Base-by-base conservation (phyloP, 345 rosid genomes). In the Aquilaria yunnanensis region DNA sequence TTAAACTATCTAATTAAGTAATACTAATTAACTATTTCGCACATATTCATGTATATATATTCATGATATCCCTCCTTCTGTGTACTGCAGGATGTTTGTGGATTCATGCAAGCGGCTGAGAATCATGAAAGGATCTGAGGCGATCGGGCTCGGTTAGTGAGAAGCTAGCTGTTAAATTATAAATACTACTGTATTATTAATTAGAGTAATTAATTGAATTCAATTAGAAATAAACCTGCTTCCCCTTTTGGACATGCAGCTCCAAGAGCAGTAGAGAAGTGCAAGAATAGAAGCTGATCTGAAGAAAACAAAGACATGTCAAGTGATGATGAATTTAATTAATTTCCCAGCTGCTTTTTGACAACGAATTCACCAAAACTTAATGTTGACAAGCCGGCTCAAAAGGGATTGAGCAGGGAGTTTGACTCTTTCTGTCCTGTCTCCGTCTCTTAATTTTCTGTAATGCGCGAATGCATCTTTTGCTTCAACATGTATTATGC, bases 111-210 rank as follows among this genome's bases (percentile, higher is more conserved):
- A 86, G 64, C 88, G 92, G 13, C 54, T 85, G 53, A 56, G 88
- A 62, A 83, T 88, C 59, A 88, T 84, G 92, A 85, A 88, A 63
- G 96, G 92, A 63, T 82, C 92, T 3, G 92, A 88, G 60, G 90
- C 96, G 37, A 88, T 84, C n/a, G 96, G 96, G 64, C 92, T 88
- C 57, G 96, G 96, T 88, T 47, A 68, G 85, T 79, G 47, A 12
- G 5, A 12, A 12, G 10, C 34, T 8, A 33, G 11, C 23, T 32
- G n/a, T 6, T 12, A 55, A 2, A 23, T 6, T 4, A 12, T 0
- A 1, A 30, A 0, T 5, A 10, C 34, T 56, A 8, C 6, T 11
- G 29, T 14, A 31, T 14, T n/a, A 14, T n/a, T n/a, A 52, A 52
- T 52, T 10, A 2, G n/a, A 14, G 6, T 4, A 5, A 51, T 10